A percentile compares a stretch with the other conserved stretches of the same genome.
Conservation (phyloP, 352 stramenopile genomes). For the Hyaloperonospora arabidopsidis region DNA sequence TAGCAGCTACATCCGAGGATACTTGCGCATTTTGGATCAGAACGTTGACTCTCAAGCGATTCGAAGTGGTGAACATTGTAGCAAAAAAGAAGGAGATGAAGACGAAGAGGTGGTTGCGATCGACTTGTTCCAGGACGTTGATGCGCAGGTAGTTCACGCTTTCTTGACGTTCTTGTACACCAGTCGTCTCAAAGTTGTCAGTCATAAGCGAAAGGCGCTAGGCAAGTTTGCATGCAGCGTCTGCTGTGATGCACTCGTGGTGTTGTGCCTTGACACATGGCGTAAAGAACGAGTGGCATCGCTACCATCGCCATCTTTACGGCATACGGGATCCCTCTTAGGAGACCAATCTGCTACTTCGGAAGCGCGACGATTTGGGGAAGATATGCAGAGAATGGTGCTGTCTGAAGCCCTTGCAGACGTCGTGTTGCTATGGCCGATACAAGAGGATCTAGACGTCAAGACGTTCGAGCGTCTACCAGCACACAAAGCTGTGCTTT, state of each 20-base stretch:
- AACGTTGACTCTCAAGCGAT: not conserved
- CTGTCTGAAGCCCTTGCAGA: slow-evolving; percentile 42
- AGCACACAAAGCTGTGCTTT: slow-evolving; percentile 65
- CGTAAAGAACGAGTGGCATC: slow-evolving; percentile 27
- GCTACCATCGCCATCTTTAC: slow-evolving; percentile 18
- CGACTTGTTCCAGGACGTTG: slow-evolving; percentile 50
- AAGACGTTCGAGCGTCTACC: slow-evolving; percentile 34
- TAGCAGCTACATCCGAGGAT: slow-evolving; percentile 48
- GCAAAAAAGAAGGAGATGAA: not conserved
- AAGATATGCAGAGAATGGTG: slow-evolving; percentile 49
- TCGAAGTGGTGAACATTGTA: not conserved
- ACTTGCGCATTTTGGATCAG: slow-evolving; percentile 38
- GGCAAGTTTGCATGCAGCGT: slow-evolving; percentile 45
- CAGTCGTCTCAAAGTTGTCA: slow-evolving; percentile 49
- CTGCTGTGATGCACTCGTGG: slow-evolving; percentile 40
- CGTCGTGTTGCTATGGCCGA: slow-evolving; percentile 74
- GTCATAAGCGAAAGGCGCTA: slow-evolving; percentile 54
- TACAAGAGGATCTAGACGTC: slow-evolving; percentile 18
- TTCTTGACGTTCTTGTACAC: slow-evolving; percentile 70
- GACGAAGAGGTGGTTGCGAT: slow-evolving; percentile 25
- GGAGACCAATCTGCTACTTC: slow-evolving; percentile 17
- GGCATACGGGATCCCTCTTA: slow-evolving; percentile 7
- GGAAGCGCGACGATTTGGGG: slow-evolving; percentile 38
- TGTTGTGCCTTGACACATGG: slow-evolving; percentile 52
- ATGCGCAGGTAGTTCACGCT: slow-evolving; percentile 51